Conservation (phyloP, 306 rosid genomes). For the Leucaena leucocephala region DNA sequence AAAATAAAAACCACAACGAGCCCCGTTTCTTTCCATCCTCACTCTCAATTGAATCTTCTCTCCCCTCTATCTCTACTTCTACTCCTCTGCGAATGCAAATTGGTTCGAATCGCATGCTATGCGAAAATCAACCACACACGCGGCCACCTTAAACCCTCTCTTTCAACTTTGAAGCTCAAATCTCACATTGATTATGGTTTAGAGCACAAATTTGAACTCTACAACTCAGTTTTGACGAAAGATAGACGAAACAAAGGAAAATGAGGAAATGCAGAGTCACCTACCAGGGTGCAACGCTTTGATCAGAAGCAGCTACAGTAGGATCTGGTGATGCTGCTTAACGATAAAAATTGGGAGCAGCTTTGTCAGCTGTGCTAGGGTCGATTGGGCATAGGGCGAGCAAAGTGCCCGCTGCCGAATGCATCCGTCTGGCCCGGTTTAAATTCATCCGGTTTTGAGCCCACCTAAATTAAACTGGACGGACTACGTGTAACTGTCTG, state of each 20-base stretch:
- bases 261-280: neutral
- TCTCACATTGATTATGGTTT: neutral
- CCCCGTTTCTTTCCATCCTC: neutral
- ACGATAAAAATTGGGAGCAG: neutral
- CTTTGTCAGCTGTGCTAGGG: neutral
- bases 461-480: too few relatives aligned
- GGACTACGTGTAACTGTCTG: too few relatives aligned
- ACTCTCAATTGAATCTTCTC: neutral
- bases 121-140: neutral
- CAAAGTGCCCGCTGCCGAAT: too few relatives aligned
- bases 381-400: neutral
- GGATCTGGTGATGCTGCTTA: neutral
- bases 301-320: neutral
- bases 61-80: neutral
- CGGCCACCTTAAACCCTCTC: neutral
- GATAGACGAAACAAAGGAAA: too few relatives aligned
- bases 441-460: too few relatives aligned
- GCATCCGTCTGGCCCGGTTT: too few relatives aligned
- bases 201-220: constrained; percentile 11
- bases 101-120: neutral
- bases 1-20: neutral
- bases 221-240: neutral
- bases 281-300: neutral
- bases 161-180: neutral
- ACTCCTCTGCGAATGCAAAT: neutral